phyloP scores from a whole-genome alignment of 495 filamentous ascomycete species.

The Tetracladium marchalianum region DNA sequence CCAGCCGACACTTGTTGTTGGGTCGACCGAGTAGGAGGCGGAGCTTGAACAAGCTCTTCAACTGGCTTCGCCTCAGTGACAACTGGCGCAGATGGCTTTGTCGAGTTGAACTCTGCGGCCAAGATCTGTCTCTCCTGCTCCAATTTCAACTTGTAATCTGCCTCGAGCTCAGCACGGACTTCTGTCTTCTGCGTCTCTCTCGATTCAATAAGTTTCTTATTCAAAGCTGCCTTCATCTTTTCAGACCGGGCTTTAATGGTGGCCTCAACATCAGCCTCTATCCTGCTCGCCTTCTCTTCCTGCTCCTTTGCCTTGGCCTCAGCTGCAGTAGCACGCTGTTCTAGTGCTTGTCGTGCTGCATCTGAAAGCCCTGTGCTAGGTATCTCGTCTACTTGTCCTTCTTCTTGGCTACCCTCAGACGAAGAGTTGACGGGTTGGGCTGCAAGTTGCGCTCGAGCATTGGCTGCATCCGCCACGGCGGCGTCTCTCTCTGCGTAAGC shows the following conservation, averaged over 20 bases:
- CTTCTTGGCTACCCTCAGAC: conserved; percentile 23
- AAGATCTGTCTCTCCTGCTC: conserved; percentile 49
- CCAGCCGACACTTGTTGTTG: conserved; percentile 24
- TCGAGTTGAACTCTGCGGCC: conserved; percentile 30
- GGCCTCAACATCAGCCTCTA: conserved; percentile 41
- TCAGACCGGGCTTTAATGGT: conserved; percentile 58
- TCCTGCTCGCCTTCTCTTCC: conserved; percentile 45
- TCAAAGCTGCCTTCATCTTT: conserved; percentile 61
- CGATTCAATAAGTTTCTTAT: conserved; percentile 57
- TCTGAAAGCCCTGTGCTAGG: conserved; percentile 27
- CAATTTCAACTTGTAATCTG: conserved; percentile 55
- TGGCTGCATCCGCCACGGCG: conserved; percentile 31
- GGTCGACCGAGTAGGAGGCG: conserved; percentile 14
- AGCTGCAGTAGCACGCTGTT: conserved; percentile 33
- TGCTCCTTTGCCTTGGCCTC: conserved; percentile 30
- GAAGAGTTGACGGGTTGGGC: conserved; percentile 20
- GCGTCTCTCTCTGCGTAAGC: conserved; percentile 32
- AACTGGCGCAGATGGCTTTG: conserved; percentile 1
- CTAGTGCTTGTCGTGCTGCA: conserved; percentile 40
- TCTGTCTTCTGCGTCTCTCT: conserved; percentile 31
- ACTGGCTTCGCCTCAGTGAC: background rate
- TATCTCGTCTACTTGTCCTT: conserved; percentile 20
- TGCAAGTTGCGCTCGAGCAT: conserved; percentile 36
- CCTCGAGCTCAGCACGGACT: conserved; percentile 25
- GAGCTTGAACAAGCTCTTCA: conserved; percentile 5